A percentile compares a stretch with the other conserved stretches of the same genome.
These are phyloP conservation scores for Clonostachys solani DNA, from an alignment of 2,329 filamentous ascomycete species.

Conservation along the genomic window DNA sequence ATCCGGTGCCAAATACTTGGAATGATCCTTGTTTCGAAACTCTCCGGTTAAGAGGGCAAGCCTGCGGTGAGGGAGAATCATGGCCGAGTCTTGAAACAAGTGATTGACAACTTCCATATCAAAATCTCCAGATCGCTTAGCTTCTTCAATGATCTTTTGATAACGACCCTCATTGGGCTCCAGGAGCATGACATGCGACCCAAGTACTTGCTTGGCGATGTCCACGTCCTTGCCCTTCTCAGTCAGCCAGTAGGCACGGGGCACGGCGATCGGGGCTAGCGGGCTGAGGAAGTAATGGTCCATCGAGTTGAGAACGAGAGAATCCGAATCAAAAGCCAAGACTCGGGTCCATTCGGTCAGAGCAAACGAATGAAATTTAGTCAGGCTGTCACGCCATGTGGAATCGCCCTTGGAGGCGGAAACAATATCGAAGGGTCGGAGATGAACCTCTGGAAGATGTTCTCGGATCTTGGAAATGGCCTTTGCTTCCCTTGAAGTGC, in stretches of 20 bases:
- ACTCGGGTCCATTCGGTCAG: conserved; percentile 53
- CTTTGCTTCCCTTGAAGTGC: not conserved
- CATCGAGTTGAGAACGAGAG: conserved; percentile 53
- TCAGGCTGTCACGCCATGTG: conserved; percentile 60
- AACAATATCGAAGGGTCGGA: too few species aligned
- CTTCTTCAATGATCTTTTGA: conserved; percentile 11
- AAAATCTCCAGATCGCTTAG: conserved; percentile 30
- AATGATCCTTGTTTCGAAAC: conserved; percentile 40
- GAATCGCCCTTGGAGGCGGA: conserved; percentile 3
- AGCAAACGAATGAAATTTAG: conserved; percentile 65
- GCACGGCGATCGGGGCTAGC: conserved; percentile 55
- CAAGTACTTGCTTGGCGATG: conserved; percentile 39
- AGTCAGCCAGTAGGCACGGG: conserved; percentile 65
- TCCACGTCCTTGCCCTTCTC: conserved; percentile 19
- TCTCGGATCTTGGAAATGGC: too few species aligned
- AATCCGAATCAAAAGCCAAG: conserved; percentile 53
- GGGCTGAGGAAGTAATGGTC: conserved; percentile 69
- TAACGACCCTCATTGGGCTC: conserved; percentile 43
- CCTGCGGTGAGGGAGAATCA: conserved; percentile 59
- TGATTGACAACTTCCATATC: conserved; percentile 68
- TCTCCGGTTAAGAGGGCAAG: conserved; percentile 60
- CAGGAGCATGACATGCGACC: conserved; percentile 58
- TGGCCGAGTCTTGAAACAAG: conserved; percentile 51
- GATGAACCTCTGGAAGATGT: too few species aligned
- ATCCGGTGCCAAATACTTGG: conserved; percentile 28